Evolutionary conservation across 352 stramenopile species (phyloP).

Genomic region (Phytophthora sp.): DNA sequence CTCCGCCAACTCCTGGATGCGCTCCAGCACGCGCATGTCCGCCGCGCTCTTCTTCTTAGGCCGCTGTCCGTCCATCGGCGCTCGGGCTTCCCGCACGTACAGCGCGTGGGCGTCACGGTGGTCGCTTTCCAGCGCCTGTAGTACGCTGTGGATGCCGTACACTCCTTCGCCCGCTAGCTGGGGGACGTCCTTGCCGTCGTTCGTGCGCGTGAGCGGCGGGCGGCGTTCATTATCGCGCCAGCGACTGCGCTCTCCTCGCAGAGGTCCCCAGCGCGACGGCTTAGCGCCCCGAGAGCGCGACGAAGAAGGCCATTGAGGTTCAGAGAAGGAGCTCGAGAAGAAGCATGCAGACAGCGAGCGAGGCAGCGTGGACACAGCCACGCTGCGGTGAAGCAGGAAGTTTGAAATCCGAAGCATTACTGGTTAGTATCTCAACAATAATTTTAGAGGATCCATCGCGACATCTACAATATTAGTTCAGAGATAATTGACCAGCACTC

Average conservation of each 20-base stretch:
- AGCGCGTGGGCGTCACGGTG: conserved; percentile 55
- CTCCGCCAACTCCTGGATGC: conserved; percentile 54
- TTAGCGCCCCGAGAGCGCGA: conserved; percentile 14
- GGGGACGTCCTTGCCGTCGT: conserved; percentile 50
- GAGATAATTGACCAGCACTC: conserved; percentile 11
- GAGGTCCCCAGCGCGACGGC: conserved; percentile 1
- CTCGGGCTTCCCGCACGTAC: conserved; percentile 53
- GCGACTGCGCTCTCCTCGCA: neutral
- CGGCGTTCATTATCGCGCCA: conserved; percentile 26
- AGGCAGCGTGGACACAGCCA: neutral
- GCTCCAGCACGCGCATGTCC: conserved; percentile 44
- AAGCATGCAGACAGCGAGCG: conserved; percentile 14
- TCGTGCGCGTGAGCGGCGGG: conserved; percentile 30
- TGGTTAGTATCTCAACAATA: no score
- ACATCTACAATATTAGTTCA: neutral
- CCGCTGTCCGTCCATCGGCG: conserved; percentile 17
- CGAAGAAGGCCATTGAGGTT: conserved; percentile 16
- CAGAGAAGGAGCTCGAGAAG: conserved; percentile 10
- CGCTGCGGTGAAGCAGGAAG: neutral
- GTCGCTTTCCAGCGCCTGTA: conserved; percentile 68
- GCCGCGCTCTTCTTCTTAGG: conserved; percentile 42
- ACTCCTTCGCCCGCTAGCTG: conserved; percentile 62
- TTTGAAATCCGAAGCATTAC: conserved; percentile 5
- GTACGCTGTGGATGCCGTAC: conserved; percentile 76
- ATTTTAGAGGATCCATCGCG: neutral